Conservation (phyloP, 768 basidiomycete genomes). For the Leccinum pellstonianum region DNA sequence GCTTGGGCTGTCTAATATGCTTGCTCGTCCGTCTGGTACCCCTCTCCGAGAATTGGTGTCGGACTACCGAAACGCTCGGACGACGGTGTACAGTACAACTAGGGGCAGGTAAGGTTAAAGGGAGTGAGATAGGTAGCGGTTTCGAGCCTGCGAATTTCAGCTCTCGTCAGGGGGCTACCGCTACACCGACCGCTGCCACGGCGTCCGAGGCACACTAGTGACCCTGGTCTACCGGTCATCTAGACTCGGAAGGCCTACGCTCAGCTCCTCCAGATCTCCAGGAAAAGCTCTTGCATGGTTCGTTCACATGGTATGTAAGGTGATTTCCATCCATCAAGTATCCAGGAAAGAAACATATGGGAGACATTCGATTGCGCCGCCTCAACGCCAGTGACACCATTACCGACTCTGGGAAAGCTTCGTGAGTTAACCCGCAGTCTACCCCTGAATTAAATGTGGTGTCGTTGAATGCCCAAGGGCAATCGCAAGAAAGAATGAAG, state of each 20-base stretch:
- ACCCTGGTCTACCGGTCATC: neutral
- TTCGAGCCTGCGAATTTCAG: too few relatives aligned
- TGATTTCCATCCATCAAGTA: neutral
- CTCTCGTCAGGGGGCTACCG: too few relatives aligned
- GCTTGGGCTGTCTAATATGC: too few relatives aligned
- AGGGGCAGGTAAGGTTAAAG: too few relatives aligned
- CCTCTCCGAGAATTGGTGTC: too few relatives aligned
- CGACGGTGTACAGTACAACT: too few relatives aligned
- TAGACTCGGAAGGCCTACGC: neutral
- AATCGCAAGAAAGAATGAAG: neutral
- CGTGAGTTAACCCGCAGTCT: neutral
- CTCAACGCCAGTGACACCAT: neutral
- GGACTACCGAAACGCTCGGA: too few relatives aligned
- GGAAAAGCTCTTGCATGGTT: neutral
- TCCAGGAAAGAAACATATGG: neutral
- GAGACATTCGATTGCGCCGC: neutral
- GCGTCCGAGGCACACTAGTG: too few relatives aligned
- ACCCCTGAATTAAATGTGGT: neutral
- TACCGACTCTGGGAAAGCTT: neutral
- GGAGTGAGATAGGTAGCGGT: too few relatives aligned
- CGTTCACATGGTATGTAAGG: neutral
- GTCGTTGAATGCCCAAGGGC: neutral
- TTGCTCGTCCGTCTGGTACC: too few relatives aligned
- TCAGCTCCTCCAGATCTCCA: neutral
- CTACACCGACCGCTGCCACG: too few relatives aligned